Evolutionary conservation across 495 filamentous ascomycete species (phyloP).

Genomic region (Penicillium diatomitis): DNA sequence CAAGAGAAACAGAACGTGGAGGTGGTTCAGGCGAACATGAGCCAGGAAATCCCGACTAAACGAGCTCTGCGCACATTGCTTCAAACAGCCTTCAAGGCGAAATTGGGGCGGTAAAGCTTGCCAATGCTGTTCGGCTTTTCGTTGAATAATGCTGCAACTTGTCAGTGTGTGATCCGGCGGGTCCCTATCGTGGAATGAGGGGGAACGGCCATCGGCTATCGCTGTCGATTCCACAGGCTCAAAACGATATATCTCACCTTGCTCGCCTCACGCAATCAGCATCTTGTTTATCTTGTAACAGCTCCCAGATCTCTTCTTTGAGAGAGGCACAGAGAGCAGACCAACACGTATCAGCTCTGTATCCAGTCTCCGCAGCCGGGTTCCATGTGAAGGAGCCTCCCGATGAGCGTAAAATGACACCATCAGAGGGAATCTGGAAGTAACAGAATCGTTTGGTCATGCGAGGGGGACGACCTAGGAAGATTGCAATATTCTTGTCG

Average conservation of each 20-base stretch:
- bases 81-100: constrained; percentile 18
- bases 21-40: constrained; percentile 29
- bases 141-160: constrained; percentile 5
- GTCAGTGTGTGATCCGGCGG: not conserved
- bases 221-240: no score
- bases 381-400: constrained; percentile 8
- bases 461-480: constrained; percentile 34
- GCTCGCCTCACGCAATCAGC: constrained; percentile 11
- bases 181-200: no score
- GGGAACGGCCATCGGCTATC: no score
- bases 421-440: constrained; percentile 25
- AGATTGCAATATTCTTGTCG: constrained; percentile 39
- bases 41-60: constrained; percentile 29
- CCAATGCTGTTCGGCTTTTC: constrained; percentile 19
- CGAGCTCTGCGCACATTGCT: constrained; percentile 13
- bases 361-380: constrained; percentile 15
- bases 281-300: constrained; percentile 25
- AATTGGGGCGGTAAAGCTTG: constrained; percentile 19
- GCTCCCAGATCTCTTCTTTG: constrained; percentile 33
- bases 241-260: constrained; percentile 7
- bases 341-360: constrained; percentile 30
- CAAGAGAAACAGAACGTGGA: constrained; percentile 33
- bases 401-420: not conserved
- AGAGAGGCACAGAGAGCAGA: constrained; percentile 30
- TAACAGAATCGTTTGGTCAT: constrained; percentile 35